Evolutionary conservation across 805 yeast genomes (phyloP), one percentile per base, ranked within the genome.

Genomic region (Candida wancherniae): DNA sequence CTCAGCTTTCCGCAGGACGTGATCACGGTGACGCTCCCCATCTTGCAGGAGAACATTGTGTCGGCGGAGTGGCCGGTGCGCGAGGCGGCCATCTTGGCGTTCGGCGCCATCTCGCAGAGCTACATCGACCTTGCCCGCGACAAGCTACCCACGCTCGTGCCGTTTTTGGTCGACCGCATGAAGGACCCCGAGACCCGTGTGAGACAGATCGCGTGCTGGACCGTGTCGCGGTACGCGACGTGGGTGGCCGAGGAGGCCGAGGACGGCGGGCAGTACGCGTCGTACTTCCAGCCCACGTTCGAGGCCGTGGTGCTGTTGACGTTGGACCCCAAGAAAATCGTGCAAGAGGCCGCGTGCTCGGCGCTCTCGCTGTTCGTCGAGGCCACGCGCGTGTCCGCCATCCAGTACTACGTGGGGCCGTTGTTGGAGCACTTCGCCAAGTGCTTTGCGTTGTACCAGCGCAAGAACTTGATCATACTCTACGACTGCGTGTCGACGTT

Each of bases 121-220:
- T 87, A 94, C 44, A 65, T 80, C 26, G 84, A 80, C 34, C 69
- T 73, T 31, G 78, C 87, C 4, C 58, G 77, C 13, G 76, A 75
- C 23, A 83, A 83, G 45, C 63, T 92, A 23, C 94, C 96, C 3
- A 73, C 77, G 17, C 62, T 92, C 27, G 77, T 90, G 19, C 95
- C 95, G 21, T 87, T 80, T 51, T 66, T 92, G 39, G 87, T 87
- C 16, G 85, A 86, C 35, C 69, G 94, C 48, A 61, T 88, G 37
- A 67, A 67, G 32, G 97, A 88, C 54, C 48, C 57, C 4, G 81
- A 87, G 57, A 80, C 95, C 6, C 73, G 94, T 13, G 94, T 92
- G 4, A 72, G 97, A 44, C 94, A 86, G 56, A 92, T 92, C 31
- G 66, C 95, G 0, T 90, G 97, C 63, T 92, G 98, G 98, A 84